A percentile compares a stretch with the other conserved stretches of the same genome.
These are phyloP conservation scores for Leucocoprinus sp. DNA, from an alignment of 768 basidiomycete genomes.

Conservation along the genomic window DNA sequence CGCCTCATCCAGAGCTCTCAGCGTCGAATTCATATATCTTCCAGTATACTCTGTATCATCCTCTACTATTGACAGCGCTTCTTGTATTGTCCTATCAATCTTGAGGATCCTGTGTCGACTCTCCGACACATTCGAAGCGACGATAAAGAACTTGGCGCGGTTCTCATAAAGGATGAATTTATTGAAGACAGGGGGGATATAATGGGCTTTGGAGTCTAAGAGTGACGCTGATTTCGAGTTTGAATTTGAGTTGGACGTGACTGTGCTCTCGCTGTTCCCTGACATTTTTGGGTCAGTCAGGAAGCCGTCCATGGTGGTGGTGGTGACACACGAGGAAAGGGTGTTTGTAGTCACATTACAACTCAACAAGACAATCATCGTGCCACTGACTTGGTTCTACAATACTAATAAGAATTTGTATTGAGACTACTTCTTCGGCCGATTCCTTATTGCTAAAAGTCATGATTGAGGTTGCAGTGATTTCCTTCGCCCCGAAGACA, in stretches of 20 bases:
- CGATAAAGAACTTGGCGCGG: conserved; percentile 80
- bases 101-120: conserved; percentile 88
- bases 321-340: not conserved
- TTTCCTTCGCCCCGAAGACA: conserved; percentile 6
- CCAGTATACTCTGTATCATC: conserved; percentile 85
- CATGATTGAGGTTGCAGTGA: not conserved
- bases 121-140: conserved; percentile 84
- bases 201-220: not conserved
- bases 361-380: not conserved
- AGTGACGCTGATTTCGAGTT: not conserved
- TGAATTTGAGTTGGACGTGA: not conserved
- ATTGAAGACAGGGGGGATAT: conserved; percentile 40
- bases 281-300: conserved; percentile 9
- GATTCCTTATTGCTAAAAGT: too few relatives aligned
- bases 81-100: conserved; percentile 79
- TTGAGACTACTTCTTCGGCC: too few relatives aligned
- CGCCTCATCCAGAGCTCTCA: conserved; percentile 94
- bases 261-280: conserved; percentile 5
- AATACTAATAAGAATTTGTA: too few relatives aligned
- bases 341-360: conserved; percentile 1
- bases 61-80: conserved; percentile 71
- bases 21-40: conserved; percentile 82
- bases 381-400: not conserved
- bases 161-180: conserved; percentile 95
- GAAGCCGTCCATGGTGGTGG: conserved; percentile 2